Conservation (phyloP, 1,284 basidiomycete species). For the Phylloporus gajari region DNA sequence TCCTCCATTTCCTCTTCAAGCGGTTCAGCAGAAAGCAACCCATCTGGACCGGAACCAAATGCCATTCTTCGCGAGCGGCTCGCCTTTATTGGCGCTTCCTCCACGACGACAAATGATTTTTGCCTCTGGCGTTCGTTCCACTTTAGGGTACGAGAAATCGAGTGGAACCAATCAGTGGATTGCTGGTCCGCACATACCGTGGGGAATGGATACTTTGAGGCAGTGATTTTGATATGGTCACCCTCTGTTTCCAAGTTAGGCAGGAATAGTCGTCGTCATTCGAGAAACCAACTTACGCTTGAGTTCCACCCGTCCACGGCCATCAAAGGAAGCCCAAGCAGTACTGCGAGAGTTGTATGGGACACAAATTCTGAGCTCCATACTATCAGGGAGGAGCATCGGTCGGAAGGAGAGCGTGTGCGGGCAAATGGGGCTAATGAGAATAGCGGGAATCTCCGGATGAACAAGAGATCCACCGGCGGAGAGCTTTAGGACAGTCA, state of each 20-base stretch:
- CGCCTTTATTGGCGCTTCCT: slow-evolving; percentile 74
- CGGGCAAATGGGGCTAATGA: slow-evolving; percentile 98
- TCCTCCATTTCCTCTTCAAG: slow-evolving; percentile 55
- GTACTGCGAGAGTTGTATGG: slow-evolving; percentile 98
- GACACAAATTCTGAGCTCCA: slow-evolving; percentile 98
- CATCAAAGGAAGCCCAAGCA: slow-evolving; percentile 99
- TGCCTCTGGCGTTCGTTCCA: slow-evolving; percentile 94
- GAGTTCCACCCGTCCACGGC: slow-evolving; percentile 94
- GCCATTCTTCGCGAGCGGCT: slow-evolving; percentile 44
- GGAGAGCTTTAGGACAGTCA: slow-evolving; percentile 73
- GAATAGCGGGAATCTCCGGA: slow-evolving; percentile 95
- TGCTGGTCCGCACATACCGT: slow-evolving; percentile 98
- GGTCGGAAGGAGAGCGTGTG: slow-evolving; percentile 99
- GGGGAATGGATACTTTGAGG: slow-evolving; percentile 98
- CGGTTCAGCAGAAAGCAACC: slow-evolving; percentile 42
- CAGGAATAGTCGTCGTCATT: slow-evolving; percentile 7
- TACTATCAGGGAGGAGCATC: slow-evolving; percentile 97
- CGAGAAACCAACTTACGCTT: slow-evolving; percentile 74
- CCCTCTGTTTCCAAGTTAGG: slow-evolving; percentile 74
- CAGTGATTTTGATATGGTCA: slow-evolving; percentile 98
- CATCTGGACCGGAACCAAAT: slow-evolving; percentile 23
- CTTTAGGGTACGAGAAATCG: slow-evolving; percentile 62
- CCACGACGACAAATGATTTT: slow-evolving; percentile 97
- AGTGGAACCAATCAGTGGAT: slow-evolving; percentile 98
- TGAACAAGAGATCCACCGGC: slow-evolving; percentile 98